Percentiles rank a stretch among this genome's conserved stretches.
These are phyloP conservation scores for Balakata baccata DNA, from an alignment of 345 rosid genomes.

Conservation along the genomic window DNA sequence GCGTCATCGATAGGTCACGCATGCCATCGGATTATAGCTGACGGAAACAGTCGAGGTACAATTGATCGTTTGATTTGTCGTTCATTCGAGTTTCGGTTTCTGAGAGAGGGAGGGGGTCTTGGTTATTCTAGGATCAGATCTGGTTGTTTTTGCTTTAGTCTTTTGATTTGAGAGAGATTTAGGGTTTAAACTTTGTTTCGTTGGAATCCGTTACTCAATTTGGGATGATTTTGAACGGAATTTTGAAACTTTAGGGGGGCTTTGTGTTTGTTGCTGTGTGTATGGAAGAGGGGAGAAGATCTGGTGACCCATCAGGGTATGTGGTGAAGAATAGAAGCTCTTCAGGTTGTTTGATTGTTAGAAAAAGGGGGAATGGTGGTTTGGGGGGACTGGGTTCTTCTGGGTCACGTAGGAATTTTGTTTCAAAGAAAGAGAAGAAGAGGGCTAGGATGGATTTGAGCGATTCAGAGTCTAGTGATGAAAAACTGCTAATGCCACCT, in stretches of 20 bases:
- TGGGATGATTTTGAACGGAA: conserved; percentile 29
- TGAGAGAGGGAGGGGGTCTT: not conserved
- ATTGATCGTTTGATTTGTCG: conserved; percentile 4
- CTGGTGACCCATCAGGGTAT: conserved; percentile 58
- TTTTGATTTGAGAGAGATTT: conserved; percentile 31
- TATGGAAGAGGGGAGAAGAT: conserved; percentile 79
- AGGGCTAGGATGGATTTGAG: conserved; percentile 58
- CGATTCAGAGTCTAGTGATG: conserved; percentile 81
- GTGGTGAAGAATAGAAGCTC: conserved; percentile 64
- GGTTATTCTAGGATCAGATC: conserved; percentile 44
- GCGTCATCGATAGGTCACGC: conserved; percentile 29
- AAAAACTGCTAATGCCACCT: conserved; percentile 43
- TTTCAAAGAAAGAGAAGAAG: conserved; percentile 51
- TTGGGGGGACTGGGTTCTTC: conserved; percentile 43
- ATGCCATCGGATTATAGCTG: conserved; percentile 22
- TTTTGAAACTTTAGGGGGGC: conserved; percentile 38
- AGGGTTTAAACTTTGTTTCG: conserved; percentile 16
- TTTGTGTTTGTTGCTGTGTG: conserved; percentile 25
- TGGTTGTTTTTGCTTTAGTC: conserved; percentile 33
- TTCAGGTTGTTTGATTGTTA: conserved; percentile 87
- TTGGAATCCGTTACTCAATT: conserved; percentile 17
- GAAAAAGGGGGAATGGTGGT: conserved; percentile 55
- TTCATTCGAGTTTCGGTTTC: not conserved
- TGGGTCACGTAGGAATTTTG: conserved; percentile 37
- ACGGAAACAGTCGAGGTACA: conserved; percentile 23